Evolutionary conservation across 495 filamentous ascomycete genomes (phyloP).

Genomic region (Penicillium mononematosum): DNA sequence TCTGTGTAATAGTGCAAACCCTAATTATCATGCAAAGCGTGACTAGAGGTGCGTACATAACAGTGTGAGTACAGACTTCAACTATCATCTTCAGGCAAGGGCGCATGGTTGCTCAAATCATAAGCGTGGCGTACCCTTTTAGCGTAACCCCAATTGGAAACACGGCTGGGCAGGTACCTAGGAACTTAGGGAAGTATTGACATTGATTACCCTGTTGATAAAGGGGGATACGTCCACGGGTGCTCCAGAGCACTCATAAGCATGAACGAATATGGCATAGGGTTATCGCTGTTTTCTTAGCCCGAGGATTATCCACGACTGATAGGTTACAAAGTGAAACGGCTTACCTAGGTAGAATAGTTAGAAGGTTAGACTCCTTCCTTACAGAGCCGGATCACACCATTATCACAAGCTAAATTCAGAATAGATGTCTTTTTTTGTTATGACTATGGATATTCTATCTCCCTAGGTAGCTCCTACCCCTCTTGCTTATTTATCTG

Average conservation of each 20-base stretch:
- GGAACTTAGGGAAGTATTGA: neutral
- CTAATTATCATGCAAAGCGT: neutral
- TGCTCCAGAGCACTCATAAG: neutral
- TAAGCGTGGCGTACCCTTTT: constrained; percentile 22
- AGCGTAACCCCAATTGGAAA: constrained; percentile 26
- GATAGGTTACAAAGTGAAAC: constrained; percentile 6
- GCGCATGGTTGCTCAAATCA: constrained; percentile 25
- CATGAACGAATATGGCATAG: neutral
- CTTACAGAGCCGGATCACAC: constrained; percentile 10
- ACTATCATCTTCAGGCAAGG: constrained; percentile 23
- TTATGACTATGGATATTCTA: neutral
- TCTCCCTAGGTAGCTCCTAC: neutral
- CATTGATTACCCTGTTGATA: neutral
- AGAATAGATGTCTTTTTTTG: constrained; percentile 2
- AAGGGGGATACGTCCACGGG: neutral
- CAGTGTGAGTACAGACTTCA: neutral
- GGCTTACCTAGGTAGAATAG: too few relatives aligned
- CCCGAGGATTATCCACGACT: neutral
- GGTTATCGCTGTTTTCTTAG: neutral
- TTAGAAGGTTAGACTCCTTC: neutral
- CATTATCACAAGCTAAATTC: constrained; percentile 13
- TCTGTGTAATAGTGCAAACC: constrained; percentile 14
- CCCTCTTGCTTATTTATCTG: neutral
- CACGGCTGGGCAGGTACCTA: constrained; percentile 16
- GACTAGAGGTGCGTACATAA: neutral